Evolutionary conservation across 768 basidiomycete genomes (phyloP).

Genomic region (Lactifluus pinguis): DNA sequence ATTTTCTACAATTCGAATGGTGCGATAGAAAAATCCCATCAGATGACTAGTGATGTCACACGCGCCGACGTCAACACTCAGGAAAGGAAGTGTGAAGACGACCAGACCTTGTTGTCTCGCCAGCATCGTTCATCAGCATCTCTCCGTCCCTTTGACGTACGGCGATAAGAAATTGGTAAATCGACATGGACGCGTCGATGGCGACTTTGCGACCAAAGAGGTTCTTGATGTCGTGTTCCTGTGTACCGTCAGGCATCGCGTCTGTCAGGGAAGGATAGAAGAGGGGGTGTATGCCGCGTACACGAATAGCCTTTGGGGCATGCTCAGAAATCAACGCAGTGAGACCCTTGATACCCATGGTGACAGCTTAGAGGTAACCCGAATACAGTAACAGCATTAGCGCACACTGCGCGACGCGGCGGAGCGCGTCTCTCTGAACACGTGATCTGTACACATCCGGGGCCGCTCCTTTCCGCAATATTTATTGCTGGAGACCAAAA

Average conservation of each 20-base stretch:
- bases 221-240: constrained; percentile 93
- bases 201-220: constrained; percentile 98
- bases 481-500: too few relatives aligned
- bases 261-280: not conserved
- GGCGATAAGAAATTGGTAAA: constrained; percentile 97
- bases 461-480: too few relatives aligned
- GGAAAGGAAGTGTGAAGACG: not conserved
- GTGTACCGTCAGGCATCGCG: constrained; percentile 6
- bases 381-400: too few relatives aligned
- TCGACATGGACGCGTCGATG: constrained; percentile 96
- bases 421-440: too few relatives aligned
- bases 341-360: constrained; percentile 93
- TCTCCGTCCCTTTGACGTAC: constrained; percentile 95
- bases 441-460: too few relatives aligned
- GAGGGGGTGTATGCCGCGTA: constrained; percentile 12
- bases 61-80: not conserved
- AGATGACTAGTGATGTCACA: constrained; percentile 52
- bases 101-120: constrained; percentile 79
- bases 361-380: not conserved
- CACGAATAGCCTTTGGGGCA: constrained; percentile 73
- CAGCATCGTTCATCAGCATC: constrained; percentile 92
- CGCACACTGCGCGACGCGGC: too few relatives aligned
- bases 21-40: constrained; percentile 98
- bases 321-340: constrained; percentile 84
- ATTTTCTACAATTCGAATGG: constrained; percentile 95